Percentiles rank a stretch among this genome's conserved stretches.
phyloP scores from a whole-genome alignment of 2,329 filamentous ascomycete species.

The Xylariales sp. region DNA sequence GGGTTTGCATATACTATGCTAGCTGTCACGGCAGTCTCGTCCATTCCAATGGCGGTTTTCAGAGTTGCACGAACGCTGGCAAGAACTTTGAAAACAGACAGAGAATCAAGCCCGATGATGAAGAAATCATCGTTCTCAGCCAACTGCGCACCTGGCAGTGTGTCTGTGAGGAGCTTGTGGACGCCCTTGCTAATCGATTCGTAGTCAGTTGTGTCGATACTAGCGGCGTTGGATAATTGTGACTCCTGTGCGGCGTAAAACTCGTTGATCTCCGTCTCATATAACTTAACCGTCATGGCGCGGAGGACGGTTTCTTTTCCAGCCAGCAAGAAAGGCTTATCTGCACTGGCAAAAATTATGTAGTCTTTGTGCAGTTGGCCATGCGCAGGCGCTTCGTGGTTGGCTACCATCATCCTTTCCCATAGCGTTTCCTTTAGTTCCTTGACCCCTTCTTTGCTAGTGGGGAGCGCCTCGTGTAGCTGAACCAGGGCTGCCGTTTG shows the following conservation, averaged over 20 bases:
- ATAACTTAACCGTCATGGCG: slow-evolving; percentile 31
- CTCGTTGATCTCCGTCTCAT: slow-evolving; percentile 36
- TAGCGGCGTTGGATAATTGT: slow-evolving; percentile 14
- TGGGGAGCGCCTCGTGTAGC: slow-evolving; percentile 35
- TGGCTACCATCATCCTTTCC: slow-evolving; percentile 36
- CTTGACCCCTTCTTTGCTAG: slow-evolving; percentile 18
- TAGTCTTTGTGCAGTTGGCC: slow-evolving; percentile 38
- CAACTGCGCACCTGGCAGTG: slow-evolving; percentile 20
- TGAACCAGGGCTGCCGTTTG: slow-evolving; percentile 43
- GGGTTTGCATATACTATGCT: no score
- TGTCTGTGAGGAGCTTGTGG: slow-evolving; percentile 21
- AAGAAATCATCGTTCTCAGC: slow-evolving; percentile 32
- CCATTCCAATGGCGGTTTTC: no score
- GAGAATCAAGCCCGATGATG: slow-evolving; percentile 17
- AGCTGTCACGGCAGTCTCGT: no score
- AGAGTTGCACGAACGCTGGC: no score
- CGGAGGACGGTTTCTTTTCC: slow-evolving; percentile 43
- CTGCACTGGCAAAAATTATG: slow-evolving; percentile 30
- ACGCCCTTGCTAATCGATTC: slow-evolving; percentile 24
- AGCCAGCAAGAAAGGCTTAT: slow-evolving; percentile 38
- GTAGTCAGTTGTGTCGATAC: slow-evolving; percentile 23
- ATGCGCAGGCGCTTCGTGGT: slow-evolving; percentile 38
- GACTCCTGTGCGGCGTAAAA: slow-evolving; percentile 27
- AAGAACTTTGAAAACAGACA: no score
- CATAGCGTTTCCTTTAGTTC: slow-evolving; percentile 37